Evolutionary conservation across 129 eudicot species (phyloP).

Genomic region (Rutidosis leptorrhynchoides): DNA sequence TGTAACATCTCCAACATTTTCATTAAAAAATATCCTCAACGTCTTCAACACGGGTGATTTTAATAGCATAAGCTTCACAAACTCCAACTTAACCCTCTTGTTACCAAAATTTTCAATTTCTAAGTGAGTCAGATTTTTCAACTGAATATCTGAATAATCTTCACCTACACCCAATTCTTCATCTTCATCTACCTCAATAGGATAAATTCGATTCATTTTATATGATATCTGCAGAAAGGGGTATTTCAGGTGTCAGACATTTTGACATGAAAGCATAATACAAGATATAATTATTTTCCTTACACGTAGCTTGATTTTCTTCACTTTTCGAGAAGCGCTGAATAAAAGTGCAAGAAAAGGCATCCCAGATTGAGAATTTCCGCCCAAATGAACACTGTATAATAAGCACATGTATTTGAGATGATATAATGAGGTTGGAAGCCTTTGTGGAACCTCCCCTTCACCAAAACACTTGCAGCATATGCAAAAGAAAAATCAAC

Average conservation of each 20-base stretch:
- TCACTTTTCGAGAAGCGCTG: not conserved
- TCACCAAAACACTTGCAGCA: not conserved
- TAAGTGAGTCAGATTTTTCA: slow-evolving; percentile 5
- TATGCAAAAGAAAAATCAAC: not conserved
- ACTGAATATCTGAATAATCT: not conserved
- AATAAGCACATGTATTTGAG: not conserved
- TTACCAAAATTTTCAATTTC: not conserved
- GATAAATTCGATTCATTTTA: no score
- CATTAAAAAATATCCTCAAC: not conserved
- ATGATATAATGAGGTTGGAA: not conserved
- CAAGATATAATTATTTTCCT: not conserved
- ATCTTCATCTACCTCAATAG: no score
- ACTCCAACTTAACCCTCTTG: not conserved
- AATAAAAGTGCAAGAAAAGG: not conserved
- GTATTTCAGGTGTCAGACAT: not conserved
- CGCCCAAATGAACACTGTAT: no score
- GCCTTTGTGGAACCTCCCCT: not conserved
- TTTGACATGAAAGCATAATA: not conserved
- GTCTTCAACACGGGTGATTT: slow-evolving; percentile 11
- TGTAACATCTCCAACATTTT: not conserved
- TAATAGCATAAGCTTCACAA: slow-evolving; percentile 11
- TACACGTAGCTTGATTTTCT: not conserved
- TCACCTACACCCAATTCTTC: no score
- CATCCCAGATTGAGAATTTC: not conserved
- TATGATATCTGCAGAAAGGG: no score